phyloP scores from a whole-genome alignment of 1,139 yeast species.

The Meyerozyma carpophila region DNA sequence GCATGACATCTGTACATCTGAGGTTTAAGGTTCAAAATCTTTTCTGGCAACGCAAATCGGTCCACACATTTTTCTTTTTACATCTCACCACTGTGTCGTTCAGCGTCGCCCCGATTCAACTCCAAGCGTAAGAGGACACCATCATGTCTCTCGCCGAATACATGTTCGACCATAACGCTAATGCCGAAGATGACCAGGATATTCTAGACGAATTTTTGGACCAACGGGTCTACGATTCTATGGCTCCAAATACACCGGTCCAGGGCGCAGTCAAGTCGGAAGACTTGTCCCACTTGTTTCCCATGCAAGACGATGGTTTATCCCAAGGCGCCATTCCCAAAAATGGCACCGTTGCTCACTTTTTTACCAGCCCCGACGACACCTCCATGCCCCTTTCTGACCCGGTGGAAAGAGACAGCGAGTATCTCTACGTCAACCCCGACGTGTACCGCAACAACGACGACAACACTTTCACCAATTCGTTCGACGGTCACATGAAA shows the following conservation, averaged over 20 bases:
- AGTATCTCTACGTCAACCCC: not conserved
- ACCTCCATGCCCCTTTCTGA: not conserved
- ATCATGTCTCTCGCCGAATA: slow-evolving; percentile 8
- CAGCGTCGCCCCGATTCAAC: not conserved
- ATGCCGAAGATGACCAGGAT: slow-evolving; percentile 29
- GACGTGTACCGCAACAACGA: slow-evolving; percentile 3
- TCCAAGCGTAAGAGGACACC: not conserved
- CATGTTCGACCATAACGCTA: slow-evolving; percentile 6
- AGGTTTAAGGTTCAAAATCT: not conserved
- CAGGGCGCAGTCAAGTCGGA: slow-evolving; percentile 10
- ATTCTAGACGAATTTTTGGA: slow-evolving; percentile 54
- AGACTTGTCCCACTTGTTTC: not conserved
- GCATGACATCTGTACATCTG: not conserved
- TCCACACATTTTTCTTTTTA: not conserved
- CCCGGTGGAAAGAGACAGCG: not conserved
- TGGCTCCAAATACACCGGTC: slow-evolving; percentile 23
- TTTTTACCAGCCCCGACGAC: slow-evolving; percentile 1
- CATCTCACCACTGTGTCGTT: too few species aligned
- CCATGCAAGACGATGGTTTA: slow-evolving; percentile 10
- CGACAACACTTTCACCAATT: slow-evolving; percentile 13
- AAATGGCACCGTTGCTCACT: not conserved
- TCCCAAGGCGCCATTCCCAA: not conserved
- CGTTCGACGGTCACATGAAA: slow-evolving; percentile 7
- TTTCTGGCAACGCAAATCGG: not conserved
- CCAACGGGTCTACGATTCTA: slow-evolving; percentile 46